Base-by-base conservation (phyloP, 805 yeast genomes). In the Metschnikowia matae region DNA sequence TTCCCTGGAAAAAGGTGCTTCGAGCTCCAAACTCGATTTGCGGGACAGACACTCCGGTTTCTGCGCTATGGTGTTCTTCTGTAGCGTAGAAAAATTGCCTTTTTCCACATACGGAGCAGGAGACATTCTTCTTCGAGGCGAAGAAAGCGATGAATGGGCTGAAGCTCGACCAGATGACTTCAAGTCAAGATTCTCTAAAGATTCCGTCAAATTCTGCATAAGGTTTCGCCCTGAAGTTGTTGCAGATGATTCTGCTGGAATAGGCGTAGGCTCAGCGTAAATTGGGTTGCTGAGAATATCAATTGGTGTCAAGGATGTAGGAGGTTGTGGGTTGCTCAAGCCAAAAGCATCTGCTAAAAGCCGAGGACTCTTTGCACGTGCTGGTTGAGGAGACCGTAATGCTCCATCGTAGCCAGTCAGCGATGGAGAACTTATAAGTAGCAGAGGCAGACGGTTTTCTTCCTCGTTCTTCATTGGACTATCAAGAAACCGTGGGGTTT, bases 11-110 rank as follows among this genome's bases (percentile, higher is more conserved):
- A 53, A 38, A 14, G 59, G 51, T 4, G 20, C 2, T n/a, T 58
- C 57, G 10, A 61, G 48, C 4, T 53, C 47, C 32, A 46, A 38
- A 26, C 53, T 15, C 46, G 59, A 15, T 53, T 48, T 71, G 0
- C 31, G 51, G 40, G 50, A 18, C 50, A 54, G 7, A 55, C 62
- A 17, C 48, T 52, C 39, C 57, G 20, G 51, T 29, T 48, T 54
- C 31, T 20, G 40, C 7, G 57, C 48, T 43, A 60, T 62, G 4
- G 66, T 58, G 59, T 81, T 83, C 56, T 82, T 72, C 59, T 83
- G 89, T 18, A 83, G 74, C 0, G 86, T 79, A 13, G 90, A 78
- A 61, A 84, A 67, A 18, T 85, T 85, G 1, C 80, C 76, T 51
- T 73, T 72, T 32, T 66, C 67, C 52, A 66, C 65, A 64, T 73